Conservation (phyloP, 2,329 filamentous ascomycete species). For the Colletotrichum tropicale region DNA sequence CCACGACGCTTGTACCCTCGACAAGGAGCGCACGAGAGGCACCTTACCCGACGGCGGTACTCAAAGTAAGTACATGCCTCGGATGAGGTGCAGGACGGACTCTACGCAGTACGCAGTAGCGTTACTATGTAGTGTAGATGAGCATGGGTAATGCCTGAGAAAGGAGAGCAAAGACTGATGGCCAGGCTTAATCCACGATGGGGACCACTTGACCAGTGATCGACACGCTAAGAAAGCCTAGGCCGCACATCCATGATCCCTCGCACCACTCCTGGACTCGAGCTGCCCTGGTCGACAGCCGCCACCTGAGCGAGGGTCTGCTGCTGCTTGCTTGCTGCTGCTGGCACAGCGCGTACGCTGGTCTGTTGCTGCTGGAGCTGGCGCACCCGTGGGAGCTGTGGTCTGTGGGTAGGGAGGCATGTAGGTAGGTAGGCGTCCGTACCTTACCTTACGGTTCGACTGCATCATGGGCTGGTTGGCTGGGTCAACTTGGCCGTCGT, state of each 20-base stretch:
- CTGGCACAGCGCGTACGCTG: background rate
- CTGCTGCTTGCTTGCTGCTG: background rate
- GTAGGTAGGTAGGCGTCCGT: too few relatives aligned
- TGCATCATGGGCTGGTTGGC: background rate
- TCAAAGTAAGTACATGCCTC: background rate
- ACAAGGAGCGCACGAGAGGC: background rate
- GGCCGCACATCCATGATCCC: background rate
- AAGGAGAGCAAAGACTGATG: background rate
- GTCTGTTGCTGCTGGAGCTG: background rate
- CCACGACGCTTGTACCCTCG: background rate
- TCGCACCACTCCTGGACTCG: background rate
- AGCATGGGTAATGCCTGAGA: background rate
- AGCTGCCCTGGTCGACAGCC: background rate
- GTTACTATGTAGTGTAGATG: background rate
- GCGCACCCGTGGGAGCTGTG: background rate
- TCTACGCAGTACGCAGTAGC: background rate
- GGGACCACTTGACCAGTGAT: constrained; percentile 2
- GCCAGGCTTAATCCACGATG: background rate
- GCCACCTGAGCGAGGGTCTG: background rate
- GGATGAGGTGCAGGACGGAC: background rate
- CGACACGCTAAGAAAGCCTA: constrained; percentile 9
- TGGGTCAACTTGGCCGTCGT: background rate
- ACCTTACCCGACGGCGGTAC: background rate
- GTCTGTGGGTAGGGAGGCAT: background rate
- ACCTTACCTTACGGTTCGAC: background rate